Evolutionary conservation across 495 filamentous ascomycete species (phyloP), one percentile per base, ranked within the genome.

Genomic region (Xylaria sp.): DNA sequence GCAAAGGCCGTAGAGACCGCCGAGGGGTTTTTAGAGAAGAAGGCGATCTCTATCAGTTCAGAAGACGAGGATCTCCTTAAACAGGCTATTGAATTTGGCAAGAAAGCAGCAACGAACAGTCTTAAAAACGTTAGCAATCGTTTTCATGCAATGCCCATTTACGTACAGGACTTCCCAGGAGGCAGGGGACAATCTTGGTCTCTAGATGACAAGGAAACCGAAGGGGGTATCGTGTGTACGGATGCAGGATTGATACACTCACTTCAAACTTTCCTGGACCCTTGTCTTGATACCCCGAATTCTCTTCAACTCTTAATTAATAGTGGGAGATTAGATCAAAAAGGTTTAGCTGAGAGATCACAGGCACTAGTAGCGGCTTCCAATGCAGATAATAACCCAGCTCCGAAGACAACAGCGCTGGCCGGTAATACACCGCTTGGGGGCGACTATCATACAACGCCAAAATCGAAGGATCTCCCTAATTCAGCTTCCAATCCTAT

Each of bases 111-210:
- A 1, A 61, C 68, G 0, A 94, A 91, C 61, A 58, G 74, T 1
- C 86, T 90, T 35, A 97, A 93, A 85, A 81, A 84, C 11, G 80
- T 86, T 0, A 91, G 93, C 68, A 89, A 90, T 58, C 77, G 83
- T 17, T 88, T 90, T 43, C 92, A 93, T 68, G 93, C 97, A 74
- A 84, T 97, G 62, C 95, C 95, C 0, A 78, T 96, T 31, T 92
- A 90, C 66, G 76, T 96, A 14, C 75, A 88, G 80, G 61, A 79
- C 71, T 81, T 95, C 87, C 83, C 92, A 81, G 67, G 77, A 77
- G 48, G 82, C 84, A 66, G 83, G 79, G 85, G 88, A 8, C 73
- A 80, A 35, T 81, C 83, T 19, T 97, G 93, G 91, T 87, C 91
- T 2, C 84, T 97, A 5, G 86, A 90, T 40, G 73, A 78, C 1